Conservation (phyloP, 139 green algal genomes). For the Closterium sp. region DNA sequence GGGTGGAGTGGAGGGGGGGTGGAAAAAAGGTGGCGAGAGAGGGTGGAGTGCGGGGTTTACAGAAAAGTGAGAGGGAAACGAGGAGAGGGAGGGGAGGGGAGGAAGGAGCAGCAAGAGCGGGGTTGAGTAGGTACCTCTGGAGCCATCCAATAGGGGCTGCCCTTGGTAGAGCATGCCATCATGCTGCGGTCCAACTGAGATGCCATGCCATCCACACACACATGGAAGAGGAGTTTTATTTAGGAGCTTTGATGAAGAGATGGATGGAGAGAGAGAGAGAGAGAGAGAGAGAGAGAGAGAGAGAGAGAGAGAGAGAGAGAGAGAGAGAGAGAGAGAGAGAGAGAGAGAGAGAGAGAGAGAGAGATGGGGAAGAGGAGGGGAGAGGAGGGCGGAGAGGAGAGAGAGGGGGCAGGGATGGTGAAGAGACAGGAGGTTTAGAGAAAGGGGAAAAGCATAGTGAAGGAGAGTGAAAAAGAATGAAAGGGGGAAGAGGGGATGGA, state of each 20-base stretch:
- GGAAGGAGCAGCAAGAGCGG: neutral
- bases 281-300: neutral
- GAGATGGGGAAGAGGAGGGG: neutral
- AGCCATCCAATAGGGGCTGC: slow-evolving; percentile 5
- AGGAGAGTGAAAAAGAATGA: too few relatives aligned
- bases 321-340: neutral
- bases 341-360: neutral
- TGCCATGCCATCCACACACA: too few relatives aligned
- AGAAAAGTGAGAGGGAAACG: too few relatives aligned
- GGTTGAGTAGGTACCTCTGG: neutral
- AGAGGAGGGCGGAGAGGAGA: neutral
- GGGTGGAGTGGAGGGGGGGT: too few relatives aligned
- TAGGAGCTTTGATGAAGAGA: too few relatives aligned
- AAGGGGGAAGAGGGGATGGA: neutral
- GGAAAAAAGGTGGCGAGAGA: too few relatives aligned
- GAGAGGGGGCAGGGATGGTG: neutral
- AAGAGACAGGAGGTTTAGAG: too few relatives aligned
- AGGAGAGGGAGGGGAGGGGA: neutral
- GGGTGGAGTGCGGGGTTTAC: neutral
- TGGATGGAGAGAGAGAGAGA: neutral
- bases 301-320: neutral
- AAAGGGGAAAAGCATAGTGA: too few relatives aligned
- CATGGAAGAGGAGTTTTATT: too few relatives aligned
- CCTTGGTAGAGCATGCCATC: neutral
- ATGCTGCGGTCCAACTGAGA: neutral